Evolutionary conservation across 1,284 basidiomycete genomes (phyloP).

Genomic region (Violaceomyces palustris): DNA sequence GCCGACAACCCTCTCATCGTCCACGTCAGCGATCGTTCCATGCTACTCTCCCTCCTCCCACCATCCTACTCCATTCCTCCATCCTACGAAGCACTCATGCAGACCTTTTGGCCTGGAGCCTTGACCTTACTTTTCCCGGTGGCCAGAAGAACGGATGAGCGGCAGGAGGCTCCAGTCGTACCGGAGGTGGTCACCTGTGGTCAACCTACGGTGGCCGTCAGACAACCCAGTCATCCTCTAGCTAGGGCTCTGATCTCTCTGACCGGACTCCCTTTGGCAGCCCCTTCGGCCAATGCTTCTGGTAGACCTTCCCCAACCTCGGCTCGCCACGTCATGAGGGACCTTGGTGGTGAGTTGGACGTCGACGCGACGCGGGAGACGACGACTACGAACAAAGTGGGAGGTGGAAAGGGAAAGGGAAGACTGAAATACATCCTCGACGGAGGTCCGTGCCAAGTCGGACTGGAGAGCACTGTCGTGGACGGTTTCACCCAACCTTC

Average conservation of each 20-base stretch:
- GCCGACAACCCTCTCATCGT: slow-evolving; percentile 96
- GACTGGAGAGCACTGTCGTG: slow-evolving; percentile 91
- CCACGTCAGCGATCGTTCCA: slow-evolving; percentile 78
- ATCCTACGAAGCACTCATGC: slow-evolving; percentile 56
- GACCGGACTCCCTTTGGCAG: slow-evolving; percentile 73
- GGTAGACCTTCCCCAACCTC: slow-evolving; percentile 89
- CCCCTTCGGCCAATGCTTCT: slow-evolving; percentile 91
- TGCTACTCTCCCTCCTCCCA: slow-evolving; percentile 64
- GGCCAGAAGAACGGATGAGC: no score
- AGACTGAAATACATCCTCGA: slow-evolving; percentile 73
- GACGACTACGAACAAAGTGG: background rate
- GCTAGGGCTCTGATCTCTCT: slow-evolving; percentile 81
- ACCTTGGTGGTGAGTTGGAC: slow-evolving; percentile 62
- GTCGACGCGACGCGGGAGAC: slow-evolving; percentile 56
- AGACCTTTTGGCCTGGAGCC: slow-evolving; percentile 89
- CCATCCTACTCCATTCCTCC: slow-evolving; percentile 9
- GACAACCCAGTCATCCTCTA: slow-evolving; percentile 90
- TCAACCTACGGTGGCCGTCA: slow-evolving; percentile 78
- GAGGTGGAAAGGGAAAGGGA: slow-evolving; percentile 5
- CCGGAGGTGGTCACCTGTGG: slow-evolving; percentile 61
- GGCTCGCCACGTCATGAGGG: slow-evolving; percentile 77
- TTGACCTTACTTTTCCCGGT: slow-evolving; percentile 84
- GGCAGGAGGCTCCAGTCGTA: slow-evolving; percentile 14
- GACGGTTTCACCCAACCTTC: slow-evolving; percentile 63
- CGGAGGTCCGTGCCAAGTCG: slow-evolving; percentile 84